Percentiles rank a stretch among this genome's conserved stretches.
phyloP scores from a whole-genome alignment of 805 yeast species.

The Naumovozyma dairenensis region DNA sequence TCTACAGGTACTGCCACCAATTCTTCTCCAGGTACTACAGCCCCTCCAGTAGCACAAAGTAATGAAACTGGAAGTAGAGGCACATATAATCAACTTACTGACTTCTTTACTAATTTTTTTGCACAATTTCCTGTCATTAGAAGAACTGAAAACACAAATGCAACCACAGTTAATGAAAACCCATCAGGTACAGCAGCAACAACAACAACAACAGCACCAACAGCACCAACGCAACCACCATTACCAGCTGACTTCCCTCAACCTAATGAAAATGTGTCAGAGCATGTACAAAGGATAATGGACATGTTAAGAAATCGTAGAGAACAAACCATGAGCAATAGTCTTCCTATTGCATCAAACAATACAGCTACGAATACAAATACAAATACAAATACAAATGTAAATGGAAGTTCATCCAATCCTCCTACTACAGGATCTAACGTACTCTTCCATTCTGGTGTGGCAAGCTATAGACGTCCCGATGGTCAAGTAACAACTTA shows the following conservation, averaged over 20 bases:
- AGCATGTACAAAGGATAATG: too few species aligned
- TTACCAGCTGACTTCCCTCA: too few species aligned
- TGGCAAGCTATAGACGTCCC: conserved; percentile 25
- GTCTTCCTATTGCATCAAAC: background rate
- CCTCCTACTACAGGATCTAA: background rate
- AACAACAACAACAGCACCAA: background rate
- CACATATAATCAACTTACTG: too few species aligned
- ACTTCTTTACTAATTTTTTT: too few species aligned
- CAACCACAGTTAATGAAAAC: background rate
- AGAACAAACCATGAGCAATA: too few species aligned
- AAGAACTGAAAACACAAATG: too few species aligned
- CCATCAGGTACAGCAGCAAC: background rate
- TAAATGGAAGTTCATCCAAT: background rate
- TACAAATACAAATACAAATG: background rate
- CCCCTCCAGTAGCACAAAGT: conserved; percentile 1
- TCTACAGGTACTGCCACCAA: background rate
- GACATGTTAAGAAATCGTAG: too few species aligned
- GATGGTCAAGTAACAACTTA: conserved; percentile 23
- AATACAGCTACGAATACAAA: background rate
- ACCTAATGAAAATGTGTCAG: too few species aligned
- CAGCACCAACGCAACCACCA: background rate
- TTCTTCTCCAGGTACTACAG: background rate
- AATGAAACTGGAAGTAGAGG: too few species aligned
- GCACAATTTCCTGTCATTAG: too few species aligned
- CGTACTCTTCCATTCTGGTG: conserved; percentile 24